Percentiles rank a stretch among this genome's conserved stretches.
Conservation (phyloP, 768 basidiomycete species). For the Dentipellis fragilis region DNA sequence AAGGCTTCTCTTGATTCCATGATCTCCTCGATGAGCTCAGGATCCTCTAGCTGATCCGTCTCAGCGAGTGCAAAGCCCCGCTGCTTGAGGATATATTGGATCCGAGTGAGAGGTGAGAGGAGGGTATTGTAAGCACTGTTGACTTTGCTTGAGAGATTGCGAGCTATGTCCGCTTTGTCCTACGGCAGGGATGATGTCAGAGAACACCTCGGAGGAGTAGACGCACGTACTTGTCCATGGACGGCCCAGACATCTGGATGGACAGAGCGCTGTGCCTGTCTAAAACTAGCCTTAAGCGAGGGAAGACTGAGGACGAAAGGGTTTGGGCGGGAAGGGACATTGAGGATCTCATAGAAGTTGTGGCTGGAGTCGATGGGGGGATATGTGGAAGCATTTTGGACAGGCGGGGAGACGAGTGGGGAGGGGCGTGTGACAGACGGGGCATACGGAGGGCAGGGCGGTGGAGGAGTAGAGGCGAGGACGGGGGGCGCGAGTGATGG, state of each 20-base stretch:
- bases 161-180: conserved; percentile 52
- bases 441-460: conserved; percentile 29
- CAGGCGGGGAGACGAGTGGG: conserved; percentile 69
- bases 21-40: conserved; percentile 61
- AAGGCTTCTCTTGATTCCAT: conserved; percentile 74
- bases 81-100: conserved; percentile 68
- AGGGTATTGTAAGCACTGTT: conserved; percentile 80
- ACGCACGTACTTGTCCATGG: conserved; percentile 41
- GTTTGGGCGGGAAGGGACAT: conserved; percentile 49
- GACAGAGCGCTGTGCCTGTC: conserved; percentile 61
- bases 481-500: neutral
- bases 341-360: conserved; percentile 62
- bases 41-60: conserved; percentile 62
- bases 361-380: conserved; percentile 41
- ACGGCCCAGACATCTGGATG: conserved; percentile 86
- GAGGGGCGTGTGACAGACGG: conserved; percentile 50
- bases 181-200: conserved; percentile 16
- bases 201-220: neutral
- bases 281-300: conserved; percentile 54
- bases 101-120: conserved; percentile 59
- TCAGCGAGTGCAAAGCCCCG: conserved; percentile 55
- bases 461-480: neutral
- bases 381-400: conserved; percentile 58
- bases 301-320: conserved; percentile 60
- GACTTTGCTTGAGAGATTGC: conserved; percentile 58